These are phyloP conservation scores for Raffaelea ambrosiae DNA, from an alignment of 2,329 filamentous ascomycete species.

Conservation along the genomic window DNA sequence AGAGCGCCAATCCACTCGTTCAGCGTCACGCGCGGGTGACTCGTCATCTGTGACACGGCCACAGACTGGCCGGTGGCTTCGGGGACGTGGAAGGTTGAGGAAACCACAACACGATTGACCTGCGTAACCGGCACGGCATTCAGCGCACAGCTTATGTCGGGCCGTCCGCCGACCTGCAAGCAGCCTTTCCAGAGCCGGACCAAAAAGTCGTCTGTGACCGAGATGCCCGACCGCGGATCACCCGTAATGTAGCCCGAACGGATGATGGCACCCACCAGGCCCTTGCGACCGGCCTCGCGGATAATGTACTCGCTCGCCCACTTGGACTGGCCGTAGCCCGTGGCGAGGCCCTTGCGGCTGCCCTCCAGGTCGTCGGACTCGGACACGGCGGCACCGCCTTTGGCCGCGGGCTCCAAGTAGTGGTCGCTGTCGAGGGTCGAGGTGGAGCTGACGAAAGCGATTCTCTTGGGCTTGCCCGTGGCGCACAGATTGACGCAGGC, in stretches of 20 bases:
- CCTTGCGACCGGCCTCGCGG: constrained; percentile 68
- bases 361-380: constrained; percentile 75
- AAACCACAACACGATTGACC: constrained; percentile 72
- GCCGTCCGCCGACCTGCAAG: constrained; percentile 65
- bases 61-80: constrained; percentile 17
- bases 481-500: constrained; percentile 68
- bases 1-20: constrained; percentile 68
- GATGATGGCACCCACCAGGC: constrained; percentile 66
- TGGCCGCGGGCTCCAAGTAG: constrained; percentile 60
- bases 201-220: constrained; percentile 83
- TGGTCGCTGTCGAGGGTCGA: constrained; percentile 73
- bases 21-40: constrained; percentile 68
- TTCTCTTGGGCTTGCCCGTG: constrained; percentile 61
- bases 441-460: constrained; percentile 78
- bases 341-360: constrained; percentile 67
- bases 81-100: constrained; percentile 55
- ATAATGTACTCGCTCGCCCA: constrained; percentile 69
- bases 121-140: constrained; percentile 85
- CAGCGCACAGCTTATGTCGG: constrained; percentile 75
- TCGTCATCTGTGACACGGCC: constrained; percentile 68
- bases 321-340: constrained; percentile 87
- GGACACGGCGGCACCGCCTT: constrained; percentile 55
- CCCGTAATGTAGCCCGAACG: constrained; percentile 82
- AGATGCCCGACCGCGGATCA: constrained; percentile 59
- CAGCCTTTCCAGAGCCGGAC: constrained; percentile 82